phyloP scores from a whole-genome alignment of 352 stramenopile species.

The Pythium brassicae region DNA sequence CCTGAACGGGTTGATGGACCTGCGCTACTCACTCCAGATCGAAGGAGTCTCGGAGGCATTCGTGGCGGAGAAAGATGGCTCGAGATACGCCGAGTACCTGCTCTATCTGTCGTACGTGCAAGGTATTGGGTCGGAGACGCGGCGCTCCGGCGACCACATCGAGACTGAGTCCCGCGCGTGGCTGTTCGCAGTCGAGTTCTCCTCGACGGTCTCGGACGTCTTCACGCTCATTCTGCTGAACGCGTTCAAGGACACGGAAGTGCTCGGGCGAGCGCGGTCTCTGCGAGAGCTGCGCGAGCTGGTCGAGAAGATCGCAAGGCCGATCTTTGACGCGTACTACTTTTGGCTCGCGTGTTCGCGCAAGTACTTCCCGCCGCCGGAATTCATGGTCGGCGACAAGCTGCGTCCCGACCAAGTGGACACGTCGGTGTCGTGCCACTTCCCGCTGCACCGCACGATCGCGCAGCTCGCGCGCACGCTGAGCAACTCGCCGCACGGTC shows the following conservation, averaged over 20 bases:
- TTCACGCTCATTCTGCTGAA: constrained; percentile 80
- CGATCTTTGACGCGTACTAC: constrained; percentile 72
- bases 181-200: constrained; percentile 81
- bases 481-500: constrained; percentile 46
- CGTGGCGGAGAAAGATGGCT: constrained; percentile 63
- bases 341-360: constrained; percentile 73
- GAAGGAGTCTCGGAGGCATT: constrained; percentile 92
- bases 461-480: constrained; percentile 68
- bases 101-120: constrained; percentile 75
- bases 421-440: constrained; percentile 71
- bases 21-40: constrained; percentile 98
- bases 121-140: constrained; percentile 59
- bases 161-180: constrained; percentile 75
- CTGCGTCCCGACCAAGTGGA: constrained; percentile 55
- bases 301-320: constrained; percentile 51
- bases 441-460: constrained; percentile 71
- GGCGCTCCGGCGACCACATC: constrained; percentile 66
- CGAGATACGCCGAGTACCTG: constrained; percentile 53
- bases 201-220: constrained; percentile 78
- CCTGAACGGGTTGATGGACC: constrained; percentile 94
- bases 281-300: constrained; percentile 20
- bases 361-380: constrained; percentile 71
- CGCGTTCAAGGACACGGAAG: constrained; percentile 51
- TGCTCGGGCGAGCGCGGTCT: constrained; percentile 11
- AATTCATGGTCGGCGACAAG: constrained; percentile 54